Percentiles rank a stretch among this genome's conserved stretches.
Evolutionary conservation across 2,329 filamentous ascomycete genomes (phyloP).

Genomic region (Clonostachys rosea): DNA sequence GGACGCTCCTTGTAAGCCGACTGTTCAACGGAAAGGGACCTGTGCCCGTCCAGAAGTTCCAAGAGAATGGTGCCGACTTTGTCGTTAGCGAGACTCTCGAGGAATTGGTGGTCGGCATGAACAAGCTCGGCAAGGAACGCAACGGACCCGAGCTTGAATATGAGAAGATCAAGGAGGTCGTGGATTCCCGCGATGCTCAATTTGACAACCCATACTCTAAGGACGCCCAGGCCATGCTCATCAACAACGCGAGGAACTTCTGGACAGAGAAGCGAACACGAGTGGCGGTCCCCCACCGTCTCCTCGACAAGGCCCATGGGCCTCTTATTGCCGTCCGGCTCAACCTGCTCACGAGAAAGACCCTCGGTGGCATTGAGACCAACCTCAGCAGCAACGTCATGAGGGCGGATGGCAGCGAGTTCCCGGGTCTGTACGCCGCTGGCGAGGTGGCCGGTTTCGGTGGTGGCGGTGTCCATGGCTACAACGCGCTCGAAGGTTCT

Average conservation of each 20-base stretch:
- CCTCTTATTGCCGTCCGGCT: slow-evolving; percentile 57
- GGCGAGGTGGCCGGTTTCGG: slow-evolving; percentile 58
- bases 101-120: slow-evolving; percentile 54
- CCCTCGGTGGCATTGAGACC: slow-evolving; percentile 56
- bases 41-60: slow-evolving; percentile 50
- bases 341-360: slow-evolving; percentile 58
- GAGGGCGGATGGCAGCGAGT: slow-evolving; percentile 37
- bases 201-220: slow-evolving; percentile 53
- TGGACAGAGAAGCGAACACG: slow-evolving; percentile 47
- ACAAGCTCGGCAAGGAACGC: slow-evolving; percentile 41
- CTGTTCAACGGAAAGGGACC: slow-evolving; percentile 48
- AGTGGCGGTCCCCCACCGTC: slow-evolving; percentile 46
- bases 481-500: slow-evolving; percentile 57
- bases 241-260: slow-evolving; percentile 50
- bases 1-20: slow-evolving; percentile 40
- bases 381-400: slow-evolving; percentile 52
- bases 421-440: slow-evolving; percentile 53
- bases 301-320: slow-evolving; percentile 49
- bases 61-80: slow-evolving; percentile 55
- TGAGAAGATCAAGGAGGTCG: slow-evolving; percentile 33
- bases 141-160: slow-evolving; percentile 42
- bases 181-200: slow-evolving; percentile 51
- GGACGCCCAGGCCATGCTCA: slow-evolving; percentile 58
- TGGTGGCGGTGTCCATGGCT: slow-evolving; percentile 58
- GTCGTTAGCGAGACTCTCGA: slow-evolving; percentile 50